Evolutionary conservation across 2,329 filamentous ascomycete genomes (phyloP), one percentile per base, ranked within the genome.

Genomic region (Nigrospora sphaerica): DNA sequence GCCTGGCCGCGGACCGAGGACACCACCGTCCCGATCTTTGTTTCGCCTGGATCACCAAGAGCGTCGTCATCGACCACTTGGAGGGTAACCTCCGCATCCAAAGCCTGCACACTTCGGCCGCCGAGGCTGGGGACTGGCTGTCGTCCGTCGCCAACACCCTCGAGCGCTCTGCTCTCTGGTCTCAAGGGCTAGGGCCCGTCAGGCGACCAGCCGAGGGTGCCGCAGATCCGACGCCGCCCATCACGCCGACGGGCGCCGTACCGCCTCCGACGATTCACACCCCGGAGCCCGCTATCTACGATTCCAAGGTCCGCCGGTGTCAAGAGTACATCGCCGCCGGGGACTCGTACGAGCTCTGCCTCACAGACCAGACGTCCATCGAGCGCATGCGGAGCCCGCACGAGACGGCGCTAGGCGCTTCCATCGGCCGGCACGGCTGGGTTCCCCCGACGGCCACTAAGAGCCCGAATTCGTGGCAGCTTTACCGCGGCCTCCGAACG

Each of bases 341-440:
- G 13, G 82, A 91, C 51, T 90, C 88, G 0, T 95, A 95, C 62
- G 89, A 95, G 61, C 75, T 95, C 7, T 95, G 88, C 54, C 75
- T 95, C 9, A 95, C 88, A 0, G 83, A 82, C 42, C 83, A 88
- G 62, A 89, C 86, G 12, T 75, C 72, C 33, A 78, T 93, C 54
- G 74, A 61, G 17, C 68, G 68, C 3, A 64, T 68, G 0, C 50
- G 54, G 40, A 60, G 65, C 54, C 45, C 44, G 28, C n/a, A 48
- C 1, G 41, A 39, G 10, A 56, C n/a, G 59, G 78, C 28, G 80
- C 80, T 61, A n/a, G 10, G 12, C 68, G 67, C 39, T 69, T 69
- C 23, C 67, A 82, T 18, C 70, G 72, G 38, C 62, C 45, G 45
- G 49, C 51, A 33, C 45, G 59, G 38, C 48, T 55, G 45, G 55